Evolutionary conservation across 371 early-diverging fungal species (phyloP).

Genomic region (Astathelohania contejeani): DNA sequence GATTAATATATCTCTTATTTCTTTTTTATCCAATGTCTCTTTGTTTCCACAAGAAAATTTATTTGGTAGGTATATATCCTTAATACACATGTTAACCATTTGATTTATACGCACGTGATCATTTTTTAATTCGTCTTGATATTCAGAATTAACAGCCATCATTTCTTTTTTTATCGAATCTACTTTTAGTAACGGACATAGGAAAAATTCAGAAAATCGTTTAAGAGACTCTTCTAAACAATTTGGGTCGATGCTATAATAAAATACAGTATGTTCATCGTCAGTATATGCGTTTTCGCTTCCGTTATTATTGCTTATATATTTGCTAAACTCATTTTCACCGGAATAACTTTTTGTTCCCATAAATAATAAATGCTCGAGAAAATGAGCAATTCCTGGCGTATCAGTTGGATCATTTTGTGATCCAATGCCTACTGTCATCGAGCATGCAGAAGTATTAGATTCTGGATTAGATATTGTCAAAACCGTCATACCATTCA

Average conservation of each 20-base stretch:
- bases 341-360: slow-evolving; percentile 51
- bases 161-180: slow-evolving; percentile 41
- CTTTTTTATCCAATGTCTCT: too few species aligned
- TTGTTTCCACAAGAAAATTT: too few species aligned
- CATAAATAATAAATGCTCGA: slow-evolving; percentile 88
- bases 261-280: slow-evolving; percentile 72
- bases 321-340: slow-evolving; percentile 53
- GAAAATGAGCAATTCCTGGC: slow-evolving; percentile 87
- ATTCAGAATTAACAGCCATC: slow-evolving; percentile 49
- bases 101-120: slow-evolving; percentile 28
- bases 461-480: slow-evolving; percentile 15
- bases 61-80: too few species aligned
- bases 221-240: slow-evolving; percentile 72
- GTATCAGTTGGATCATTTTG: slow-evolving; percentile 55
- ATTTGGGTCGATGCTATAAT: slow-evolving; percentile 69
- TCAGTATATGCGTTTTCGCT: slow-evolving; percentile 80
- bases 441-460: slow-evolving; percentile 34
- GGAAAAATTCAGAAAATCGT: slow-evolving; percentile 54
- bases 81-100: too few species aligned
- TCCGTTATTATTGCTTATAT: slow-evolving; percentile 69
- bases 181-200: slow-evolving; percentile 35
- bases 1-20: too few species aligned
- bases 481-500: too few species aligned
- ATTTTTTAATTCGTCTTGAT: slow-evolving; percentile 18
- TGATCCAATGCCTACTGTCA: slow-evolving; percentile 68